Conservation (phyloP, 176 grass and related monocot species). For the Aegilops bicornis region DNA sequence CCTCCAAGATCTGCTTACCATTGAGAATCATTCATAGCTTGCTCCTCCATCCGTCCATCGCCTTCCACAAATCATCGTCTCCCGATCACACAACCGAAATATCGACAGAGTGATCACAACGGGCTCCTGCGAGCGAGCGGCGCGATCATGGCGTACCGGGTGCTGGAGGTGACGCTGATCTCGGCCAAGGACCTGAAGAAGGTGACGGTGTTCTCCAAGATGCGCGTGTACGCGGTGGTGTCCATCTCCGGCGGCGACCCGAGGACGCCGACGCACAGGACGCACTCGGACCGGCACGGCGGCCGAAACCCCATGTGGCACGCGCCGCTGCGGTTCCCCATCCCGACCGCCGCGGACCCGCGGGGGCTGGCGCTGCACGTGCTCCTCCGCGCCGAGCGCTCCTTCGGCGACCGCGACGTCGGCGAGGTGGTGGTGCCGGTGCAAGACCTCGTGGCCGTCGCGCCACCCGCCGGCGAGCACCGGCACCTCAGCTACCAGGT, state of each 20-base stretch:
- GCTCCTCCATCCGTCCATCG: not conserved
- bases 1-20: not conserved
- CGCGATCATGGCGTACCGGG: conserved; percentile 44
- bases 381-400: conserved; percentile 56
- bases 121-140: not conserved
- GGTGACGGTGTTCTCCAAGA: conserved; percentile 74
- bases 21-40: not conserved
- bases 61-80: not conserved
- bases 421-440: conserved; percentile 66
- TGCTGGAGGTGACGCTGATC: conserved; percentile 74
- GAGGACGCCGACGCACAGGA: conserved; percentile 47
- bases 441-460: conserved; percentile 39
- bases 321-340: conserved; percentile 41
- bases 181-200: conserved; percentile 79
- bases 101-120: not conserved
- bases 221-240: conserved; percentile 75
- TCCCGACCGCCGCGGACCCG: conserved; percentile 32
- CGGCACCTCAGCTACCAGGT: conserved; percentile 52
- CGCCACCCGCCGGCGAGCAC: not conserved
- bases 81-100: not conserved
- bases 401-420: conserved; percentile 65
- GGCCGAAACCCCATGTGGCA: conserved; percentile 69
- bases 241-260: conserved; percentile 69
- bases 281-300: conserved; percentile 47
- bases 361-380: conserved; percentile 48